These are phyloP conservation scores for Rutstroemia sp. DNA, from an alignment of 2,329 filamentous ascomycete species.

Conservation along the genomic window DNA sequence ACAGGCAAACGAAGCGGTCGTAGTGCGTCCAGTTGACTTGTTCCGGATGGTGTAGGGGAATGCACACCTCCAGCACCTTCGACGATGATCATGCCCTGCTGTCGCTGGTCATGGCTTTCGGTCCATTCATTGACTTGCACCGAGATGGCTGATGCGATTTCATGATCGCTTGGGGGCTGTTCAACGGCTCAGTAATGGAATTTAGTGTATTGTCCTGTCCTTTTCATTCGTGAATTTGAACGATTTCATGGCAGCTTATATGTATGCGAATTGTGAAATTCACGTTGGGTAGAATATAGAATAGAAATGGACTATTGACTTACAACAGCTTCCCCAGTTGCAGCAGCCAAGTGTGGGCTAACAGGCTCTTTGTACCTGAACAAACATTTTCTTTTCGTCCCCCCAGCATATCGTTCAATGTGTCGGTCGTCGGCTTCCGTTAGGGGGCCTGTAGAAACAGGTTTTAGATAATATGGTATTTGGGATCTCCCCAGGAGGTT, in stretches of 20 bases:
- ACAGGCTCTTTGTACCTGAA: slow-evolving; percentile 67
- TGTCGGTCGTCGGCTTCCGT: slow-evolving; percentile 63
- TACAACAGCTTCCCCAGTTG: slow-evolving; percentile 10
- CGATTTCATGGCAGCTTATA: neutral
- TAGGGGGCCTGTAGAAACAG: slow-evolving; percentile 67
- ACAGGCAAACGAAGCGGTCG: slow-evolving; percentile 65
- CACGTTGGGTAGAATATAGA: neutral
- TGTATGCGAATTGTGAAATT: too few species aligned
- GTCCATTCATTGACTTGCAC: slow-evolving; percentile 3
- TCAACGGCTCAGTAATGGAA: slow-evolving; percentile 32
- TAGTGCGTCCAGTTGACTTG: slow-evolving; percentile 71
- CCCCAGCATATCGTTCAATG: slow-evolving; percentile 48
- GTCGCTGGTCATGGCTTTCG: neutral
- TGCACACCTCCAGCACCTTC: slow-evolving; percentile 81
- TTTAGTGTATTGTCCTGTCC: too few species aligned
- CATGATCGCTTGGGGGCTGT: slow-evolving; percentile 7
- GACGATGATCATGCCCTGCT: slow-evolving; percentile 55
- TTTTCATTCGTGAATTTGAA: neutral
- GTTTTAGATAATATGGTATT: slow-evolving; percentile 56
- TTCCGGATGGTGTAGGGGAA: slow-evolving; percentile 69
- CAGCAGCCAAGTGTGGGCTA: slow-evolving; percentile 70
- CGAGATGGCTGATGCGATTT: slow-evolving; percentile 4
- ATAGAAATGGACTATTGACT: neutral
- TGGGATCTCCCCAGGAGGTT: neutral
- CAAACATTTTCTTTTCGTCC: slow-evolving; percentile 50